These are phyloP conservation scores for Tylopilus balloui DNA, from an alignment of 768 basidiomycete genomes.

Conservation along the genomic window DNA sequence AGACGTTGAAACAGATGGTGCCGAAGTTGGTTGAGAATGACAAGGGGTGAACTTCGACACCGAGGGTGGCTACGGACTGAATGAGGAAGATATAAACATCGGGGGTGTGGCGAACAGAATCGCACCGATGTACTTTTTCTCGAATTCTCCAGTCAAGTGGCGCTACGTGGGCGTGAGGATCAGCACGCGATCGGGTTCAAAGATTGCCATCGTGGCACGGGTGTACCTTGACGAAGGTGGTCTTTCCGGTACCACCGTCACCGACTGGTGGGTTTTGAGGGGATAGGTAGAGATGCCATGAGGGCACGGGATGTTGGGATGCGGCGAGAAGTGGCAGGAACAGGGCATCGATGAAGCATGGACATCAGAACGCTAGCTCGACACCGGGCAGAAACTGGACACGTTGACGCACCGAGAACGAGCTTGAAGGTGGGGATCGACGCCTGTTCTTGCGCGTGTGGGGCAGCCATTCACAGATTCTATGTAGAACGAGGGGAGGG, in stretches of 20 bases:
- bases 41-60: constrained; percentile 98
- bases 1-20: constrained; percentile 98
- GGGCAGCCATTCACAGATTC: constrained; percentile 40
- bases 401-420: constrained; percentile 75
- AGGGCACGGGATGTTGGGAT: constrained; percentile 8
- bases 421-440: constrained; percentile 92
- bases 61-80: constrained; percentile 77
- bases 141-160: constrained; percentile 99
- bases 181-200: constrained; percentile 49
- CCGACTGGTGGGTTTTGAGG: constrained; percentile 54
- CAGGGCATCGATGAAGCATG: constrained; percentile 51
- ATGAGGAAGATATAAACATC: constrained; percentile 13
- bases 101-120: constrained; percentile 8
- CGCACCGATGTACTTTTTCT: constrained; percentile 99
- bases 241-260: constrained; percentile 97
- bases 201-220: constrained; percentile 23
- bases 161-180: constrained; percentile 57
- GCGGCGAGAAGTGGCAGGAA: constrained; percentile 9
- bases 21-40: constrained; percentile 97
- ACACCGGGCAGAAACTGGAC: constrained; percentile 1
- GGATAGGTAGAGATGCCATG: neutral
- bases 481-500: constrained; percentile 21
- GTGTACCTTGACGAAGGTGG: constrained; percentile 92
- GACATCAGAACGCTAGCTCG: constrained; percentile 20
- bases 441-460: neutral